These are phyloP conservation scores for Nicotiana paniculata DNA, from an alignment of 257 asterid species.

Conservation along the genomic window DNA sequence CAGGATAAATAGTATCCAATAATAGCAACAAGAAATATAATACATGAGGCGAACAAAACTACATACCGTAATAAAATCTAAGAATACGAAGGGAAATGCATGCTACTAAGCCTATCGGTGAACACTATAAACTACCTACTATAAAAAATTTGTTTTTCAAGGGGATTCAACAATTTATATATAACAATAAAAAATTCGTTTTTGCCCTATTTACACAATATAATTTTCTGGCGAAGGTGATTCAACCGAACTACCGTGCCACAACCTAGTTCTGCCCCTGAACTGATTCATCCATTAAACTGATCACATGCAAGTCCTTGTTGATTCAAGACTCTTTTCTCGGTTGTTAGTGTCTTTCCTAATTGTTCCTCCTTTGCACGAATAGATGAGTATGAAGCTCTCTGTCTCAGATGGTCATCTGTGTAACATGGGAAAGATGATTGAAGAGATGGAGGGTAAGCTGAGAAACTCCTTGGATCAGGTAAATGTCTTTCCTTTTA, in stretches of 20 bases:
- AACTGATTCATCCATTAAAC: not conserved
- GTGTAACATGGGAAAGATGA: constrained; percentile 96
- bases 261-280: not conserved
- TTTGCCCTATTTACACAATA: not conserved
- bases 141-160: no score
- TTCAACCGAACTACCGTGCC: not conserved
- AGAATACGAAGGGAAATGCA: no score
- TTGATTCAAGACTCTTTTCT: not conserved
- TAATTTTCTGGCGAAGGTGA: not conserved
- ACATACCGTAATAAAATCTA: no score
- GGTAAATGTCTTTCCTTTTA: constrained; percentile 30
- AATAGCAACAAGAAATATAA: no score
- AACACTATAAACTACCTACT: no score
- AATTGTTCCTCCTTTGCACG: constrained; percentile 2
- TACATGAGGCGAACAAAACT: no score
- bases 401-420: constrained; percentile 84
- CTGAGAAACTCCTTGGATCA: constrained; percentile 93
- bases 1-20: no score
- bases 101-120: no score
- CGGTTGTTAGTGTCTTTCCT: not conserved
- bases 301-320: not conserved
- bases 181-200: no score
- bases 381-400: constrained; percentile 81
- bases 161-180: no score
- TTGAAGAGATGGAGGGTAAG: constrained; percentile 97